Conservation (phyloP, 116 monocot species). For the Trichopus zeylanicus region DNA sequence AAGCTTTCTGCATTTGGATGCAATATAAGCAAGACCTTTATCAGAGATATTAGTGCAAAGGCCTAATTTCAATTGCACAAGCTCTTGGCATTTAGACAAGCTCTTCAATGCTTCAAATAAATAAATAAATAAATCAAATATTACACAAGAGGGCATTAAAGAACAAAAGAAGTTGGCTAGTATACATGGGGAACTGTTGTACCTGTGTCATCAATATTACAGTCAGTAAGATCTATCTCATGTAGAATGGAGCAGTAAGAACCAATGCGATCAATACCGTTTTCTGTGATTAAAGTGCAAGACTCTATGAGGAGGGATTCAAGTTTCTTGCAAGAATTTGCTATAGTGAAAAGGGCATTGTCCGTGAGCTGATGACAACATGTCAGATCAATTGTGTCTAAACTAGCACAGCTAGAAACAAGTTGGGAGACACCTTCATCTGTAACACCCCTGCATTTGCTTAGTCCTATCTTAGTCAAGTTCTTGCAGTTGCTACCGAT, state of each 20-base stretch:
- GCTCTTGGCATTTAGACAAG: slow-evolving; percentile 49
- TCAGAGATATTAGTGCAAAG: slow-evolving; percentile 55
- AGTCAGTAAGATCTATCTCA: slow-evolving; percentile 88
- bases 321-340: slow-evolving; percentile 39
- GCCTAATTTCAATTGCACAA: slow-evolving; percentile 59
- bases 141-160: neutral
- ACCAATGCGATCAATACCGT: slow-evolving; percentile 47
- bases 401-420: slow-evolving; percentile 25
- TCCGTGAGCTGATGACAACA: slow-evolving; percentile 73
- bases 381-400: slow-evolving; percentile 61
- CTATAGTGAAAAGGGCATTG: slow-evolving; percentile 38
- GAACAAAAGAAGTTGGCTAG: neutral
- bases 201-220: slow-evolving; percentile 56
- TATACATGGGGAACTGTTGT: neutral
- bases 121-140: neutral
- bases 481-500: slow-evolving; percentile 52
- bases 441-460: slow-evolving; percentile 66
- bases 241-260: slow-evolving; percentile 33
- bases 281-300: slow-evolving; percentile 53
- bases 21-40: slow-evolving; percentile 51
- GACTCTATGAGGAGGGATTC: slow-evolving; percentile 58
- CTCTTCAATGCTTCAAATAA: slow-evolving; percentile 51
- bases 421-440: slow-evolving; percentile 68
- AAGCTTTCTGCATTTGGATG: slow-evolving; percentile 57
- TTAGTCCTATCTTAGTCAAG: slow-evolving; percentile 66